Percentiles rank a stretch among this genome's conserved stretches.
phyloP scores from a whole-genome alignment of 371 early-diverging fungal genomes.

The Actinomortierella wolfii region DNA sequence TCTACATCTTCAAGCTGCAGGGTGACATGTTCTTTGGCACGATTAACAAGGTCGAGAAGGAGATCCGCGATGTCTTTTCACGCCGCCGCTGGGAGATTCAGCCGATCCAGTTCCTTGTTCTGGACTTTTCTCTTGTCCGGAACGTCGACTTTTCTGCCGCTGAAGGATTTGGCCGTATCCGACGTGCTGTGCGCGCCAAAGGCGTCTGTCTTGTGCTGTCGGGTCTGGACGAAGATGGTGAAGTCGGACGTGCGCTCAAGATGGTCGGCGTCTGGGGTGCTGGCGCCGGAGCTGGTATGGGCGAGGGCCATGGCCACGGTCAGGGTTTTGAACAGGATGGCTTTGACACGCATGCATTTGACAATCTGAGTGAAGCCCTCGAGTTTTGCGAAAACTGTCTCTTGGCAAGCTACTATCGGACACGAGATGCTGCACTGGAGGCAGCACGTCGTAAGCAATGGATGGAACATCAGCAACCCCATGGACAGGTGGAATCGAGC shows the following conservation, averaged over 20 bases:
- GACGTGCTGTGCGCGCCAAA: conserved; percentile 69
- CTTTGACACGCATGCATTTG: conserved; percentile 73
- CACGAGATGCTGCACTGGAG: conserved; percentile 32
- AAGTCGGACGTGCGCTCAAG: conserved; percentile 74
- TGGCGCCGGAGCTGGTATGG: conserved; percentile 26
- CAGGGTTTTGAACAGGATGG: conserved; percentile 49
- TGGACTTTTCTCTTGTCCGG: conserved; percentile 88
- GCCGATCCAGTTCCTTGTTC: conserved; percentile 81
- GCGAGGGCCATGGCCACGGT: conserved; percentile 41
- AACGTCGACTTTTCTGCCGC: conserved; percentile 96
- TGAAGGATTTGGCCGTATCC: conserved; percentile 90
- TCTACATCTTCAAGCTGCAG: conserved; percentile 87
- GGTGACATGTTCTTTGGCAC: conserved; percentile 97
- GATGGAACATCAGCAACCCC: conserved; percentile 11
- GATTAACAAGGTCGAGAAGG: conserved; percentile 82
- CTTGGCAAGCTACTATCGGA: conserved; percentile 70
- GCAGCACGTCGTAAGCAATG: conserved; percentile 26
- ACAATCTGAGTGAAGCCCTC: conserved; percentile 80
- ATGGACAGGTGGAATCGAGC: no score
- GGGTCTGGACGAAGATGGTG: conserved; percentile 67
- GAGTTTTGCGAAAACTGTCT: conserved; percentile 96
- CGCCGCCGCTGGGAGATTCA: conserved; percentile 69
- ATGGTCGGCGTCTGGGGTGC: conserved; percentile 79
- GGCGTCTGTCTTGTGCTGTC: conserved; percentile 88
- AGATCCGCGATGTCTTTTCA: conserved; percentile 61